Evolutionary conservation across 1,284 basidiomycete species (phyloP), one percentile per base, ranked within the genome.

Genomic region (Tylopilus orsonianus): DNA sequence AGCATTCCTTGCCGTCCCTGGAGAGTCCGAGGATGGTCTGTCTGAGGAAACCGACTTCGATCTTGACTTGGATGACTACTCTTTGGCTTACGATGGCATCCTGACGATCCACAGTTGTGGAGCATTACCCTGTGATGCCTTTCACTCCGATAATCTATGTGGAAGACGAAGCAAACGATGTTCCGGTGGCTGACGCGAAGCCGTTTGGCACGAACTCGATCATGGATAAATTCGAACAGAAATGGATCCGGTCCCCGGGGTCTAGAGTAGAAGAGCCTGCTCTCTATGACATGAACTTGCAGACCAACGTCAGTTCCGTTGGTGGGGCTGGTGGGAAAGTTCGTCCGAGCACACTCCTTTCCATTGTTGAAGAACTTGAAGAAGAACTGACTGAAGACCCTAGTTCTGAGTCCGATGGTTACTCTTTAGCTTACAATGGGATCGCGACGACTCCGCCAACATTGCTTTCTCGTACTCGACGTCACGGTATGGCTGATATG

Each of bases 261-360:
- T n/a, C n/a, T 8, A 33, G 18, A 20, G 32, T 45, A 29, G 18
- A 35, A 22, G 34, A 13, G 16, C 9, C 41, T 20, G 50, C 60
- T 1, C 58, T 58, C 1, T 64, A 62, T 37, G 57, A 58, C 24
- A 59, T 35, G 26, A 53, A 46, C 29, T 46, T 19, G 19, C 10
- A 26, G 2, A 46, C 36, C 2, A 37, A 34, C 7, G 18, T 60
- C 18, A 41, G 27, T 5, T 58, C 62, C 41, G 44, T 7, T 16
- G 61, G 50, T 39, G 13, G 44, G 19, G 30, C 56, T n/a, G 58
- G 56, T 2, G 37, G 45, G 13, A 60, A 58, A 0, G 8, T 36
- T 33, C 60, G 49, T 6, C 8, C 10, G 0, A 39, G 34, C 8
- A 8, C 19, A 2, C 63, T 61, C 35, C 58, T 62, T 9, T 46